Evolutionary conservation across 1,284 basidiomycete species (phyloP), one percentile per base, ranked within the genome.

Genomic region (Ustilago lituana): DNA sequence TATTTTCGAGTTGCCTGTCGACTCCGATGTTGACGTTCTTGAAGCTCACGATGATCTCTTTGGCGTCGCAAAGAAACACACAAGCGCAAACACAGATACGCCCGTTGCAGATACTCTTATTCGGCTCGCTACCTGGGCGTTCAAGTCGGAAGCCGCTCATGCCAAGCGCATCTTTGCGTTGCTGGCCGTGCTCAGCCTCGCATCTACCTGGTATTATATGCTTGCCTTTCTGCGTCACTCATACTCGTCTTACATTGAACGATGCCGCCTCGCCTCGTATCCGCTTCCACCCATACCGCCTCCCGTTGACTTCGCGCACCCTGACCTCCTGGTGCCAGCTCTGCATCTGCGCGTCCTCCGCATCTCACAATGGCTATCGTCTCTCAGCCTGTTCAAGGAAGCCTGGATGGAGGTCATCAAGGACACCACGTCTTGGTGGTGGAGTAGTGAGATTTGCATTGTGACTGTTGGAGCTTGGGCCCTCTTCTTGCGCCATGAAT

Each of bases 401-500:
- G 87, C 87, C 0, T 88, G 87, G 87, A 67, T 79, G 9, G 80
- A 83, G 35, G 87, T 88, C 1, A 86, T 86, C 66, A 69, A 73
- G 46, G 85, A 85, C 11, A 79, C 83, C 0, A 62, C 85, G 19
- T 87, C 87, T 47, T 91, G 89, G 89, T 90, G 89, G 89, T 89
- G 89, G 88, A 88, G 87, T 70, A 87, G 88, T 74, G 88, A 89
- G 77, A 84, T 91, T 24, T 91, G 89, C 78, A 82, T 89, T 11
- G 89, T 87, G 81, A 90, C 89, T 2, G 87, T 87, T 2, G 87
- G 87, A 0, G 81, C 86, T 27, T 89, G 89, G 86, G 88, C 88
- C 0, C 82, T 87, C 0, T 86, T 89, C 54, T 79, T 91, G 5
- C 85, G 84, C 33, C 82, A 83, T 6, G 86, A 90, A 84, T 88